phyloP scores from a whole-genome alignment of 176 grass and related monocot genomes.

The Cocos nucifera region DNA sequence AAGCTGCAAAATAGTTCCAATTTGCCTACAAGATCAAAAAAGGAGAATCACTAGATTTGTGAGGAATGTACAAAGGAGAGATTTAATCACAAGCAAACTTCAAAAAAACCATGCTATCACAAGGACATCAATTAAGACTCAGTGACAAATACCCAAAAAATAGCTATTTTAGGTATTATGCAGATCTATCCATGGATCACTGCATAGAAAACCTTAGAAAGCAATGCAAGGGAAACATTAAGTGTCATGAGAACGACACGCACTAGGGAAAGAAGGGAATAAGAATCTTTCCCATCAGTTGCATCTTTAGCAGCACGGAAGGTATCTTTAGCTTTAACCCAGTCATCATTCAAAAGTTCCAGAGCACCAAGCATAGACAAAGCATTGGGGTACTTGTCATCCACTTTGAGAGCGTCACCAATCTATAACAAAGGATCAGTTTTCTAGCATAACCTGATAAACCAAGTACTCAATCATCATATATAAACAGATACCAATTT shows the following conservation, averaged over 20 bases:
- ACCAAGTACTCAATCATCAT: neutral
- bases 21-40: conserved; percentile 42
- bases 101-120: too few relatives aligned
- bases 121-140: too few relatives aligned
- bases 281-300: conserved; percentile 71
- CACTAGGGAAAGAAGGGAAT: conserved; percentile 83
- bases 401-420: conserved; percentile 85
- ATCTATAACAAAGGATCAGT: conserved; percentile 40
- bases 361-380: conserved; percentile 84
- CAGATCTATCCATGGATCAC: too few relatives aligned
- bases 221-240: neutral
- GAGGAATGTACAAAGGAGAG: too few relatives aligned
- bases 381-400: conserved; percentile 75
- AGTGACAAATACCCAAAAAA: too few relatives aligned
- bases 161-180: too few relatives aligned
- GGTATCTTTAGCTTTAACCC: conserved; percentile 86
- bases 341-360: conserved; percentile 80
- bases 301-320: conserved; percentile 87
- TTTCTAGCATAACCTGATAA: conserved; percentile 2
- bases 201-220: neutral
- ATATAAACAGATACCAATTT: conserved; percentile 52
- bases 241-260: conserved; percentile 1
- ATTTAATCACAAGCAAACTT: too few relatives aligned
- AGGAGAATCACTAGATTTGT: neutral
- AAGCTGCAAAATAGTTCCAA: conserved; percentile 97